Base-by-base conservation (phyloP, 2,329 filamentous ascomycete species). In the Claviceps sp. region DNA sequence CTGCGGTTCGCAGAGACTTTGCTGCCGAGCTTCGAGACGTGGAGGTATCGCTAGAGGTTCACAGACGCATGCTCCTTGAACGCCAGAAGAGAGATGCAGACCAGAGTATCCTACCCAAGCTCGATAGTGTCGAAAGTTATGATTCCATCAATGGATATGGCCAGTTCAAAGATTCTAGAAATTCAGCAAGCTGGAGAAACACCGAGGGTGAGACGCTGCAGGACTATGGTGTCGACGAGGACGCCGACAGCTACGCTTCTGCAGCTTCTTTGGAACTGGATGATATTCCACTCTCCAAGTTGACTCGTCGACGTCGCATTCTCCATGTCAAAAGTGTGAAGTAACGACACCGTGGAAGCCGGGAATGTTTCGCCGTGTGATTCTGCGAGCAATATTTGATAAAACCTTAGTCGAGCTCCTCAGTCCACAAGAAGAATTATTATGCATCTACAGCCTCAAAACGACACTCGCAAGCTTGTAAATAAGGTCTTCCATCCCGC, bases 191-290 rank as follows among this genome's bases (percentile, higher is more conserved):
- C 5, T 93, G 87, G 87, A 79, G 75, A 0, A 91, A 90, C 58
- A 74, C 79, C 0, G 86, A 91, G 50, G 87, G 87, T 1, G 85
- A 91, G 61, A 72, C 80, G 37, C 67, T 93, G 48, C 73, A 77
- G 43, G 87, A 93, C 60, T 93, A 83, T 61, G 87, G 87, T 1
- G 86, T 93, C 0, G 87, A 91, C 58, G 85, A 89, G 60, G 84
- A 87, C 14, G 77, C 76, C 0, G 84, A 89, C 52, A 61, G 61
- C 26, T 53, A 53, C 11, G 57, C 56, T 16, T 52, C 50, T 11
- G 54, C 55, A 8, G 44, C 56, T 3, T 61, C 62, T 4, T 64
- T 67, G 7, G 74, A 78, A 16, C 75, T 78, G 1, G 81, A 89
- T 59, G 81, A 89, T 59, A 68, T 91, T 14, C 87, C 86, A 0